Base-by-base conservation (phyloP, 176 grass and related monocot species). In the Triticum urartu region DNA sequence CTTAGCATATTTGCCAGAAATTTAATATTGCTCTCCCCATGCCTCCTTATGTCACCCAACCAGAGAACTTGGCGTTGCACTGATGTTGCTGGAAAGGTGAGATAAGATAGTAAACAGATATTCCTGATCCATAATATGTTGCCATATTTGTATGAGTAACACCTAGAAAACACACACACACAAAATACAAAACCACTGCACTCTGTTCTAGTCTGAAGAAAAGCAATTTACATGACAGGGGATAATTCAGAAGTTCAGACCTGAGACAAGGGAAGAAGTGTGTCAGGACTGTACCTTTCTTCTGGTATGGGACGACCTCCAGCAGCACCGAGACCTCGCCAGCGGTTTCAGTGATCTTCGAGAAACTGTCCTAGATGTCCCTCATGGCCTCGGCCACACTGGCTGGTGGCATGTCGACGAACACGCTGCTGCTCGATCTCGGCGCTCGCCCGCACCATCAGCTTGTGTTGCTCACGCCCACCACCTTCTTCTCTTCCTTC, bases 351-450 rank as follows among this genome's bases (percentile, higher is more conserved):
- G 76, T 78, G 13, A 98, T 71, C 81, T 83, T 88, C 30, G 14
- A 22, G 79, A 95, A 95, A 64, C 91, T 89, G 28, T 36, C 59
- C 56, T 89, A 84, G 48, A 98, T 77, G 79, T 95, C 87, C 80
- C 43, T 84, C 93, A 95, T 95, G 45, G 91, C 95, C 54, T 98
- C 95, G 56, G 77, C 83, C 87, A 93, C 77, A 85, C 88, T 98
- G 40, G 87, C 4, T 13, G 91, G 93, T 1, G 86, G 85, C 81
- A 84, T 91, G 72, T 91, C 81, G 12, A 92, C 34, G 73, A 89
- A 91, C 60, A 95, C 86, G 17, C n/a, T 87, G 86, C 84, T 90
- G 85, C 76, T 89, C 87, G 3, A 89, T 21, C 14, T 85, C 83
- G 40, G 81, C 84, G 28, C 25, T 87, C 40, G 86, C 83, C 52